These are phyloP conservation scores for Macrotyloma uniflorum DNA, from an alignment of 306 rosid species.

Conservation along the genomic window DNA sequence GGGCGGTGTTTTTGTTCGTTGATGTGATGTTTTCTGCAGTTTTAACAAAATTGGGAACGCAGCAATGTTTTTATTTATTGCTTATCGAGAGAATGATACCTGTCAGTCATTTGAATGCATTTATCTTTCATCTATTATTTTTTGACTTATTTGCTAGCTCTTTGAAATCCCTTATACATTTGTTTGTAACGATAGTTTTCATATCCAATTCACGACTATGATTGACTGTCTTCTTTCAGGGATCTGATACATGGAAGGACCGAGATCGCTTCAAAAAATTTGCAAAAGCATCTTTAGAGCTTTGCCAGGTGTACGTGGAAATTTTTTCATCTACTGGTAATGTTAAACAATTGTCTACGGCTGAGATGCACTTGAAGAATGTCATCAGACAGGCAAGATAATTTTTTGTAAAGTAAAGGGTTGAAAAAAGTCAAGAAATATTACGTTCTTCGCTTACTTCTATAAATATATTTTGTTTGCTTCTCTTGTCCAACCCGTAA, in stretches of 20 bases:
- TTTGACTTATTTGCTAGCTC: constrained; percentile 20
- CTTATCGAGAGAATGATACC: constrained; percentile 2
- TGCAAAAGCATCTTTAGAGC: constrained; percentile 85
- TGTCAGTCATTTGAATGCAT: background rate
- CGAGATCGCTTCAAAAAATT: constrained; percentile 67
- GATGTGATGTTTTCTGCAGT: background rate
- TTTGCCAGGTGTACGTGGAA: constrained; percentile 80
- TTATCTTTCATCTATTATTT: constrained; percentile 14
- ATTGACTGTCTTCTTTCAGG: constrained; percentile 53
- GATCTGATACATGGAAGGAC: constrained; percentile 88
- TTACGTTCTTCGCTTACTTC: background rate
- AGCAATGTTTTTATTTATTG: background rate
- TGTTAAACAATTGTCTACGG: constrained; percentile 62
- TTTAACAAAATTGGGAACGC: background rate
- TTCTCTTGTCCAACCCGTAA: background rate
- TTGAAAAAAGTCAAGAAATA: background rate
- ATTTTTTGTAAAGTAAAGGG: background rate
- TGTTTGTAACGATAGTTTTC: constrained; percentile 20
- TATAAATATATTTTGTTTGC: background rate
- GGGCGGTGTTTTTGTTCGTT: background rate
- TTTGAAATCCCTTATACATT: constrained; percentile 1
- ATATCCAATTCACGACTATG: constrained; percentile 2
- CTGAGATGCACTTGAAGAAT: constrained; percentile 92
- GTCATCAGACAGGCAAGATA: constrained; percentile 74
- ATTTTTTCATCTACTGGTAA: constrained; percentile 69